A percentile compares a stretch with the other conserved stretches of the same genome.
phyloP scores from a whole-genome alignment of 2,329 filamentous ascomycete species.

The Sporothrix pallida region DNA sequence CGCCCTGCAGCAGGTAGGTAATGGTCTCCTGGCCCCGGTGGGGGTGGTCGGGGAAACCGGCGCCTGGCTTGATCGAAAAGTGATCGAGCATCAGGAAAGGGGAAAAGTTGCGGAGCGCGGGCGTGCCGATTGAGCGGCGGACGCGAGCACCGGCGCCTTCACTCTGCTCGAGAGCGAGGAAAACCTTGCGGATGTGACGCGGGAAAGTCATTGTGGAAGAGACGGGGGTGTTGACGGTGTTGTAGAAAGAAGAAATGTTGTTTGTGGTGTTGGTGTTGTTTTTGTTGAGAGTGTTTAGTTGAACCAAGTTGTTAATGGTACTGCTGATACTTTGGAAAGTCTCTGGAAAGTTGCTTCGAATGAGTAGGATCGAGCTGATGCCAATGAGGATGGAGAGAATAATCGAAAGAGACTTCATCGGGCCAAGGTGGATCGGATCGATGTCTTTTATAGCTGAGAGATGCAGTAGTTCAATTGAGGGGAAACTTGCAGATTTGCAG shows the following conservation, averaged over 20 bases:
- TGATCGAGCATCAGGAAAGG: conserved; percentile 98
- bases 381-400: conserved; percentile 49
- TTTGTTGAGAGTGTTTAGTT: conserved; percentile 37
- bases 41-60: conserved; percentile 90
- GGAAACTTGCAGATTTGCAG: background rate
- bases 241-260: conserved; percentile 25
- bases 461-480: background rate
- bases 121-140: conserved; percentile 83
- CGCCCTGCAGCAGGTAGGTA: conserved; percentile 86
- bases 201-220: conserved; percentile 69
- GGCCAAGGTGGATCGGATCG: conserved; percentile 1
- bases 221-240: conserved; percentile 44
- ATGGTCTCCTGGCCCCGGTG: conserved; percentile 84
- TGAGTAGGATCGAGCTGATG: conserved; percentile 44
- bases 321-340: conserved; percentile 42
- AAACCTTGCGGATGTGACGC: conserved; percentile 79
- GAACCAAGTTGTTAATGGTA: conserved; percentile 40
- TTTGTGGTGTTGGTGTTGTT: conserved; percentile 35
- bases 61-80: conserved; percentile 78
- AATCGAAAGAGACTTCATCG: conserved; percentile 50
- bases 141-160: conserved; percentile 90
- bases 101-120: conserved; percentile 81
- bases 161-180: conserved; percentile 82
- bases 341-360: conserved; percentile 35
- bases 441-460: conserved; percentile 33